Evolutionary conservation across 75 land plant genomes (phyloP).

Genomic region (Cunninghamia lanceolata): DNA sequence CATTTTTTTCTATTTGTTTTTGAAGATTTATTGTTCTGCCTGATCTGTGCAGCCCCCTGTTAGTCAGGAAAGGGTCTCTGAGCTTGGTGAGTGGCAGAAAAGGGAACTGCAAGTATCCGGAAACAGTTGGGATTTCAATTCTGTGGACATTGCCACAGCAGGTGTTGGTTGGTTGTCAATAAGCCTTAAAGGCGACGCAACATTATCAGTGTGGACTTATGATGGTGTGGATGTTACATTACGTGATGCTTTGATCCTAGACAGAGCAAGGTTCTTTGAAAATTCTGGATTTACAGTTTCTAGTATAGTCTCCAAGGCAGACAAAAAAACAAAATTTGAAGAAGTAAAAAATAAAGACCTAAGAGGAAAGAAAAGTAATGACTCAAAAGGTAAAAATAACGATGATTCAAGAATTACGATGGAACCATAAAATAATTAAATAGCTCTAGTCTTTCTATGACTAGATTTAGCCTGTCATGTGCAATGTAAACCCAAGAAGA

Average conservation of each 20-base stretch:
- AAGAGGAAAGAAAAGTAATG: constrained; percentile 10
- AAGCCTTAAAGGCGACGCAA: constrained; percentile 82
- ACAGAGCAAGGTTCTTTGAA: constrained; percentile 69
- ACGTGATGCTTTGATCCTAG: constrained; percentile 66
- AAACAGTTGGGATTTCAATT: constrained; percentile 73
- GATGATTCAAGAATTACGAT: neutral
- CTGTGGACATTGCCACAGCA: constrained; percentile 77
- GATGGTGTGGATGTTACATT: constrained; percentile 74
- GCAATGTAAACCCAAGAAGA: neutral
- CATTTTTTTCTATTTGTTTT: neutral
- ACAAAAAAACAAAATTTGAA: constrained; percentile 16
- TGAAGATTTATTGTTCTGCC: neutral
- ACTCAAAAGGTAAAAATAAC: neutral
- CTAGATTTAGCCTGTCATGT: neutral
- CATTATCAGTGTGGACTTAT: constrained; percentile 83
- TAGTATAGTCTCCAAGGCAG: constrained; percentile 62
- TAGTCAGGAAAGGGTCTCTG: constrained; percentile 62
- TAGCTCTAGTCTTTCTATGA: neutral
- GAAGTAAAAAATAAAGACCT: constrained; percentile 17
- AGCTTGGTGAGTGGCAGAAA: constrained; percentile 77
- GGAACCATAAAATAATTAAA: neutral
- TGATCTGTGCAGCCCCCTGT: constrained; percentile 73
- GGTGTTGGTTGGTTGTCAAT: constrained; percentile 93
- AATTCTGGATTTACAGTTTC: constrained; percentile 79
- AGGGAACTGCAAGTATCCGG: constrained; percentile 60